Conservation (phyloP, 257 asterid genomes). For the Primulina huaijiensis region DNA sequence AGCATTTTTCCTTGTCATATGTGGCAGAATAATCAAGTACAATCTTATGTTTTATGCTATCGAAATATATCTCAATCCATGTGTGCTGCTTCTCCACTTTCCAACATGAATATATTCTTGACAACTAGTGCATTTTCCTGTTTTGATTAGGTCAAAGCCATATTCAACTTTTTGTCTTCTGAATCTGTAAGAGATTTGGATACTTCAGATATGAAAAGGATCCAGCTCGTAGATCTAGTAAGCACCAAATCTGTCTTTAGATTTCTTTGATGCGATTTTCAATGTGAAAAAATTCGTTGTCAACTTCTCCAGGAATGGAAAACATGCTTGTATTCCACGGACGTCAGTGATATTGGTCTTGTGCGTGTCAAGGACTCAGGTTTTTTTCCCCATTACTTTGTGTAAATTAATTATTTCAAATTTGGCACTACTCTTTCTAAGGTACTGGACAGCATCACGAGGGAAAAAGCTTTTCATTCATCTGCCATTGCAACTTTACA, state of each 20-base stretch:
- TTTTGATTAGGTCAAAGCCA: constrained; percentile 47
- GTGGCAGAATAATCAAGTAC: neutral
- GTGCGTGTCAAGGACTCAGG: constrained; percentile 65
- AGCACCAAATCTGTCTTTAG: constrained; percentile 25
- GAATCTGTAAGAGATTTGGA: constrained; percentile 45
- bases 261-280: constrained; percentile 16
- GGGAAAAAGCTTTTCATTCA: neutral
- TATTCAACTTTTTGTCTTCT: constrained; percentile 37
- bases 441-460: neutral
- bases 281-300: constrained; percentile 9
- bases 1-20: constrained; percentile 20
- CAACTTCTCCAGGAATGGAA: constrained; percentile 62
- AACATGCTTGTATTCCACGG: constrained; percentile 63
- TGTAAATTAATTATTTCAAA: neutral
- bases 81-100: constrained; percentile 13
- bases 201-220: constrained; percentile 48
- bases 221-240: constrained; percentile 82
- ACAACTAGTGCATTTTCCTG: constrained; percentile 26
- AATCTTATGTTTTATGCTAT: constrained; percentile 16
- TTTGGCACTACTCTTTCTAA: neutral
- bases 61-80: constrained; percentile 5
- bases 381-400: constrained; percentile 28
- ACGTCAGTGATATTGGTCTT: constrained; percentile 86
- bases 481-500: constrained; percentile 12
- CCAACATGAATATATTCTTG: constrained; percentile 14